A percentile compares a stretch with the other conserved stretches of the same genome.
Conservation (phyloP, 345 rosid species). For the Toxicodendron radicans region DNA sequence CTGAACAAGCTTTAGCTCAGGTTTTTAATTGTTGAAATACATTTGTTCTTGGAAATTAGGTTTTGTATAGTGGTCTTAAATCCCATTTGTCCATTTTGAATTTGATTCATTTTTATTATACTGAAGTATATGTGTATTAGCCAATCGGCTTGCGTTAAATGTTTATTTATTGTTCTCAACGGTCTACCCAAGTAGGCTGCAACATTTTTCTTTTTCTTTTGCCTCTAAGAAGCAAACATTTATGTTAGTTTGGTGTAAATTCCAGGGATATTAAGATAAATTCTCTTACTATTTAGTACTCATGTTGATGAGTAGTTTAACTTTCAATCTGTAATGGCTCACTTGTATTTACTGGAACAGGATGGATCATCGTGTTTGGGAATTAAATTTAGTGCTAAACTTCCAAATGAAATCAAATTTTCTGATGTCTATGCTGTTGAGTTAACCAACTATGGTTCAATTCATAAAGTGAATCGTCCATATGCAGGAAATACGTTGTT, state of each 20-base stretch:
- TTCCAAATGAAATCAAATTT: conserved; percentile 43
- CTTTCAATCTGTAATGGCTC: conserved; percentile 16
- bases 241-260: background rate
- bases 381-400: conserved; percentile 35
- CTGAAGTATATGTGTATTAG: background rate
- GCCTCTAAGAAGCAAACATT: background rate
- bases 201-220: background rate
- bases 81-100: background rate
- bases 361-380: conserved; percentile 55
- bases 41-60: background rate
- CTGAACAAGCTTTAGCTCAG: background rate
- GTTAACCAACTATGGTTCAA: conserved; percentile 37
- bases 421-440: conserved; percentile 77
- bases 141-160: background rate
- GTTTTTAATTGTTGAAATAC: background rate
- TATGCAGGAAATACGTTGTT: conserved; percentile 44
- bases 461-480: conserved; percentile 36
- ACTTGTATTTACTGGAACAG: conserved; percentile 37
- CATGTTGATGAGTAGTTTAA: background rate
- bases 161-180: background rate
- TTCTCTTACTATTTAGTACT: conserved; percentile 5
- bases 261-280: background rate
- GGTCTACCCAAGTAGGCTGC: background rate
- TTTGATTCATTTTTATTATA: background rate
- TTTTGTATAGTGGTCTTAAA: background rate